Evolutionary conservation across 2,329 filamentous ascomycete genomes (phyloP), one percentile per base, ranked within the genome.

Genomic region (Diplodia intermedia): DNA sequence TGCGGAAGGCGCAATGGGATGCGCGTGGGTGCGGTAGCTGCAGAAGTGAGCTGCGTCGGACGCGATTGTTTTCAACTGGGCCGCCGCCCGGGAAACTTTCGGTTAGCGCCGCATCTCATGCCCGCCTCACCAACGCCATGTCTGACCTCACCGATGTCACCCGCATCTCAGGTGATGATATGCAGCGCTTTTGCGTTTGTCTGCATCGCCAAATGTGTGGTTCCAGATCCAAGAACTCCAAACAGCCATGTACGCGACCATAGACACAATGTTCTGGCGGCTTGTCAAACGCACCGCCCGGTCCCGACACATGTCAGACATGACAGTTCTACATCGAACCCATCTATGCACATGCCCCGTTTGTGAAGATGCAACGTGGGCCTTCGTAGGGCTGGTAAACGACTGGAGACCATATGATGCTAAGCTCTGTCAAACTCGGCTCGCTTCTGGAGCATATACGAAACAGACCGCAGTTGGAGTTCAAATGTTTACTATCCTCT

Each of bases 21-120:
- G 71, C 71, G 62, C 69, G 70, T 66, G 71, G 69, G 69, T 73
- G 75, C 55, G 63, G 53, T 11, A 31, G 62, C 49, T 65, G 60
- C 31, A 66, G 60, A 47, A 57, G 18, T 55, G 53, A 61, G 53
- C 29, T 36, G 40, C 33, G 50, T 33, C 65, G 50, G 70, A 65
- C 55, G 69, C 70, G 70, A 71, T 69, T 71, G 68, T 72, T 69
- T 70, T 62, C 57, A 62, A 29, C 20, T 53, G 67, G 61, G 66
- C 55, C 31, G 31, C 31, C 31, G 31, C 40, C 8, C 38, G 40
- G 56, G 56, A 49, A 71, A 68, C 70, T 71, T 69, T 63, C 47
- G 67, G 61, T 66, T 67, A 67, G 66, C 66, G 66, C 55, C 65
- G 29, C 29, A 50, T 29, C 36, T 12, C 9, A 38, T 38, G 62